Evolutionary conservation across 2,329 filamentous ascomycete species (phyloP).

Genomic region (Nemania sp.): DNA sequence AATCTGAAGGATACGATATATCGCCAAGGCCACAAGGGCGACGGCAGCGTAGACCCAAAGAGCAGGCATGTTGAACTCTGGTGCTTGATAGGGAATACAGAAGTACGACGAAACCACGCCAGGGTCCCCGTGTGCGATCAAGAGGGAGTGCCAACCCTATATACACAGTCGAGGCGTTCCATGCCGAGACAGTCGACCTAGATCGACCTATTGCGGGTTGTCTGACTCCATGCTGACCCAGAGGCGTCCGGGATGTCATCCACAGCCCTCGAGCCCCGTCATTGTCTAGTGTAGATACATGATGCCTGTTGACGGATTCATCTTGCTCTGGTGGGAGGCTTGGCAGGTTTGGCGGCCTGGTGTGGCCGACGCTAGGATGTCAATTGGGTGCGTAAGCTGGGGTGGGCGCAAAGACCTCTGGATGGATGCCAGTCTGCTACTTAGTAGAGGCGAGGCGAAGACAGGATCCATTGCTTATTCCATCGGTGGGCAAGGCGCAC

Average conservation of each 20-base stretch:
- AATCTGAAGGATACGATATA: conserved; percentile 42
- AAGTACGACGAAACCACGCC: conserved; percentile 25
- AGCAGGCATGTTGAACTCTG: conserved; percentile 35
- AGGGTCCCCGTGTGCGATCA: conserved; percentile 6
- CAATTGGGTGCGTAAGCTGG: conserved; percentile 31
- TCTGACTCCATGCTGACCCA: conserved; percentile 41
- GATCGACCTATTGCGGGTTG: conserved; percentile 24
- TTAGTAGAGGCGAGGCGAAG: conserved; percentile 28
- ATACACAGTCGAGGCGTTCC: conserved; percentile 25
- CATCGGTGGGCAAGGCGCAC: conserved; percentile 23
- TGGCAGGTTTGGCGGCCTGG: conserved; percentile 31
- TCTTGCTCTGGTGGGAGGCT: conserved; percentile 5
- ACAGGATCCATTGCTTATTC: conserved; percentile 35
- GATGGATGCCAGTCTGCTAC: too few species aligned
- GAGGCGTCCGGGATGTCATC: conserved; percentile 28
- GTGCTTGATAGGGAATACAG: conserved; percentile 20
- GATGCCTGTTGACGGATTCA: conserved; percentile 19
- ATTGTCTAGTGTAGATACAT: background rate
- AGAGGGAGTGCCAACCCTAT: conserved; percentile 30
- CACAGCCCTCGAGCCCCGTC: conserved; percentile 19
- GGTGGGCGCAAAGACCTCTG: conserved; percentile 21
- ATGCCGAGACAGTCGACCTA: conserved; percentile 6
- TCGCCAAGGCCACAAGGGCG: conserved; percentile 39
- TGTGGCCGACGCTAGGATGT: conserved; percentile 26
- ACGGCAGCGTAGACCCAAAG: conserved; percentile 39